Base-by-base conservation (phyloP, 1,284 basidiomycete species). In the Hemileia vastatrix region DNA sequence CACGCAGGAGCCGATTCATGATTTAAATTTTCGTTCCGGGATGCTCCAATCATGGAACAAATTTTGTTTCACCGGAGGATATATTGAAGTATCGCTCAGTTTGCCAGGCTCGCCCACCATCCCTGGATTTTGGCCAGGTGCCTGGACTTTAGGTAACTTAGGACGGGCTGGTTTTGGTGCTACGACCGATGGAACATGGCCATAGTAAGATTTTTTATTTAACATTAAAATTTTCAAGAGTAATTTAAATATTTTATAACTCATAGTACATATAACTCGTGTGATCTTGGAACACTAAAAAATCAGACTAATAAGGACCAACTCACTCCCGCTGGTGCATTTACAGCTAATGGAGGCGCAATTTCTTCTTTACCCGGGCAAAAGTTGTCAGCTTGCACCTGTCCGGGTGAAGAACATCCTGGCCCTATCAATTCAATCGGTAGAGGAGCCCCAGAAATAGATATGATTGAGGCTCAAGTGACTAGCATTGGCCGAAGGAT, bases 31-130 rank as follows among this genome's bases (percentile, higher is more conserved):
- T 74, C 80, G 84, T 31, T 78, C 77, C 3, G 81, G 79, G 27
- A 79, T 80, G 77, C 67, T 81, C 15, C 70, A 74, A 51, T 77
- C 76, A 48, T 94, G 91, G 91, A 94, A 94, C 76, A 90, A 95
- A 76, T 88, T 96, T 71, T 96, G 93, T 77, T 96, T 96, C 78
- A 91, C 87, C 1, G 89, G 90, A 40, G 88, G 88, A 15, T 78
- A 53, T 36, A 57, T 90, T 50, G 82, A 57, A 67, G 70, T 69
- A 13, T 70, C 81, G 13, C 76, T 93, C 19, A 88, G 86, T 70
- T 77, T 95, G 67, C 91, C 91, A n/a, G 91, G 91, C 1, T 78
- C 77, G 18, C 79, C 81, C 3, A 71, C 78, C 49, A 80, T 84
- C 2, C 82, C 86, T n/a, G 91, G 91, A 9, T 80, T 83, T 40